Evolutionary conservation across 208 protist species (phyloP).

Genomic region (Crithidia thermophila): DNA sequence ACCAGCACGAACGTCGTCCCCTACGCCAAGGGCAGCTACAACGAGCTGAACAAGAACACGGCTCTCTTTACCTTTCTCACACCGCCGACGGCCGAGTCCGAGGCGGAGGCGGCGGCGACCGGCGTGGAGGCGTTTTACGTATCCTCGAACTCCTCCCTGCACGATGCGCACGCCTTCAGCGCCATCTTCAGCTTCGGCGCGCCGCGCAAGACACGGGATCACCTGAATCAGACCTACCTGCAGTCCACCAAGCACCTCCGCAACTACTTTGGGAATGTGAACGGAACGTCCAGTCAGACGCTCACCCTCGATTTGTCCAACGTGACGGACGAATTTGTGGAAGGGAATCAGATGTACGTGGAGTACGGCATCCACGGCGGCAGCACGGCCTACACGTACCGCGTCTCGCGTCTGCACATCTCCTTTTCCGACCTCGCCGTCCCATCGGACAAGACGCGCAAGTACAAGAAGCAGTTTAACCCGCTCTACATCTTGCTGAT

Average conservation of each 20-base stretch:
- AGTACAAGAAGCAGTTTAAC: slow-evolving; percentile 33
- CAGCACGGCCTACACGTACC: slow-evolving; percentile 21
- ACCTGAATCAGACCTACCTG: slow-evolving; percentile 12
- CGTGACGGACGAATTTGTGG: slow-evolving; percentile 38
- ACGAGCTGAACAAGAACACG: slow-evolving; percentile 10
- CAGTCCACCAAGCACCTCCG: background rate
- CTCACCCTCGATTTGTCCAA: slow-evolving; percentile 31
- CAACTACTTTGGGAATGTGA: slow-evolving; percentile 32
- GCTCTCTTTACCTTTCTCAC: slow-evolving; percentile 23
- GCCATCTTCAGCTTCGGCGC: slow-evolving; percentile 35
- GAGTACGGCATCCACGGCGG: slow-evolving; percentile 41
- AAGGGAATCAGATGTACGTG: slow-evolving; percentile 57
- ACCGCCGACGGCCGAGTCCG: background rate
- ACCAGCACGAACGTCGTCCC: background rate
- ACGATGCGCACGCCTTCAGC: slow-evolving; percentile 5
- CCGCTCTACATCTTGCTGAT: slow-evolving; percentile 40
- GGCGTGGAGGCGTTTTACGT: slow-evolving; percentile 14
- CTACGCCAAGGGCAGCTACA: slow-evolving; percentile 16
- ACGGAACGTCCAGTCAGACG: slow-evolving; percentile 29
- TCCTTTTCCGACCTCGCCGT: slow-evolving; percentile 37
- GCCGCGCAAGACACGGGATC: slow-evolving; percentile 19
- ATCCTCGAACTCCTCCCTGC: background rate
- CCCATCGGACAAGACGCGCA: slow-evolving; percentile 24
- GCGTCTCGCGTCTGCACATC: slow-evolving; percentile 49
- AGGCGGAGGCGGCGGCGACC: background rate